Percentiles rank a stretch among this genome's conserved stretches.
Evolutionary conservation across 176 grass and related monocot genomes (phyloP).

Genomic region (Triticum turgidum): DNA sequence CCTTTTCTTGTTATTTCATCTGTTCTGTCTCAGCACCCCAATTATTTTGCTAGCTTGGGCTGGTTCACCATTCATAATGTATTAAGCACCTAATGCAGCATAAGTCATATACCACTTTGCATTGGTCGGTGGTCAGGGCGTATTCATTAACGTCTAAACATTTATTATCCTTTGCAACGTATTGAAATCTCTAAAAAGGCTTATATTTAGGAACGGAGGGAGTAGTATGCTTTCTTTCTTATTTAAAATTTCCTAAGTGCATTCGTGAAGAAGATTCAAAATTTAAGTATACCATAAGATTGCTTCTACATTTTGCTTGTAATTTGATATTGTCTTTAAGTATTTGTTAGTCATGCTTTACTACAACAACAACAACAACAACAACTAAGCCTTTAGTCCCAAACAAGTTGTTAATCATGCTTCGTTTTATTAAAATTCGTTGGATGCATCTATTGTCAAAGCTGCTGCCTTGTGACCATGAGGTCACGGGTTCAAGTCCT

Average conservation of each 20-base stretch:
- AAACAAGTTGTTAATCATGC: background rate
- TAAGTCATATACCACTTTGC: background rate
- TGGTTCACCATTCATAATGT: background rate
- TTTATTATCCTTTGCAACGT: background rate
- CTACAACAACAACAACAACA: too few relatives aligned
- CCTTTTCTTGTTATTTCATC: background rate
- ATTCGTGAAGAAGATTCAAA: constrained; percentile 2
- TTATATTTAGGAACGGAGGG: too few relatives aligned
- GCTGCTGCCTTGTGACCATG: too few relatives aligned
- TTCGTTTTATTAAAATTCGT: background rate
- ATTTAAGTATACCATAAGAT: background rate
- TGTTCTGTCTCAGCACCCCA: background rate
- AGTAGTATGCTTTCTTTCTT: constrained; percentile 5
- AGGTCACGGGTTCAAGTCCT: too few relatives aligned
- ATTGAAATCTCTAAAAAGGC: too few relatives aligned
- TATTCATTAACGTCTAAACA: background rate
- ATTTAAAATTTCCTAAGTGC: background rate
- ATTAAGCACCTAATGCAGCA: background rate
- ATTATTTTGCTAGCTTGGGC: background rate
- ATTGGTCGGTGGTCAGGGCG: background rate
- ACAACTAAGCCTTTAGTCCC: too few relatives aligned
- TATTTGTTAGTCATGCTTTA: background rate
- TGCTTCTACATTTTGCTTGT: constrained; percentile 14
- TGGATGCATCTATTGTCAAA: background rate
- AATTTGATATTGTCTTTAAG: background rate